Conservation (phyloP, 345 rosid genomes). For the Excoecaria cochinchinensis region DNA sequence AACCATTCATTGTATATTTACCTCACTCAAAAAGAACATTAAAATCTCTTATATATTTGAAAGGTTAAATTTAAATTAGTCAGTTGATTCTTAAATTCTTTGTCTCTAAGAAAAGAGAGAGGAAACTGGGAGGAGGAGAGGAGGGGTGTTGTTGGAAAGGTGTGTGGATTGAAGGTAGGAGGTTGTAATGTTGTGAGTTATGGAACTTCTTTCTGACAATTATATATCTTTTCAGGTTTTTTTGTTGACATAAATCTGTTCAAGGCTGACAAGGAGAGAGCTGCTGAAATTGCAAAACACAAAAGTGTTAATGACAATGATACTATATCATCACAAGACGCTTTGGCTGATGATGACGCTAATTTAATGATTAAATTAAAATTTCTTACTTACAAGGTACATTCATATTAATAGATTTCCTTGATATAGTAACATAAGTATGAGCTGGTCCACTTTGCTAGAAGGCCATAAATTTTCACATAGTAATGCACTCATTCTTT, state of each 20-base stretch:
- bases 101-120: not conserved
- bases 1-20: not conserved
- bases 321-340: conserved; percentile 36
- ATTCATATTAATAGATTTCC: not conserved
- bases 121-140: not conserved
- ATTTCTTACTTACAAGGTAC: conserved; percentile 92
- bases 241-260: conserved; percentile 84
- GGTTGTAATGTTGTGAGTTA: not conserved
- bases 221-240: conserved; percentile 52
- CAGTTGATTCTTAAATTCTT: too few relatives aligned
- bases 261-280: conserved; percentile 69
- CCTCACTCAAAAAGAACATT: not conserved
- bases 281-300: conserved; percentile 46
- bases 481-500: not conserved
- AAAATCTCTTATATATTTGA: not conserved
- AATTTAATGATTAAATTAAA: conserved; percentile 92
- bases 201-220: conserved; percentile 4
- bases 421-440: not conserved
- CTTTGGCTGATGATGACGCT: conserved; percentile 81
- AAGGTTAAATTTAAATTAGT: not conserved
- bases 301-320: conserved; percentile 44
- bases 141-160: not conserved
- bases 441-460: not conserved
- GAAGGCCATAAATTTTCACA: conserved; percentile 1
- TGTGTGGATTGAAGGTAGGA: not conserved